phyloP scores from a whole-genome alignment of 2,329 filamentous ascomycete genomes.

The Epichloe uncinata region DNA sequence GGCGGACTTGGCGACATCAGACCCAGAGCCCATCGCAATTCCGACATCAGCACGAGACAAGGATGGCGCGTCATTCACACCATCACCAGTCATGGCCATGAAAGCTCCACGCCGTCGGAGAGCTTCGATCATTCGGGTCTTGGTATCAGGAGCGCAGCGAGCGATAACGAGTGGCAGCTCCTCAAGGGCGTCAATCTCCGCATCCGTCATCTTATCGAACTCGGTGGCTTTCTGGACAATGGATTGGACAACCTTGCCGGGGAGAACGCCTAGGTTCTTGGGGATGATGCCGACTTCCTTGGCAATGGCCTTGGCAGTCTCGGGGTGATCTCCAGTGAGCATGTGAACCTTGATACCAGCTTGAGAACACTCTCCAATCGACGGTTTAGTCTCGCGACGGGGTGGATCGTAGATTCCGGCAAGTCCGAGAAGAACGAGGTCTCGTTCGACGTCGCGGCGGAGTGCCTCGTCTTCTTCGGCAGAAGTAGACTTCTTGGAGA shows the following conservation, averaged over 20 bases:
- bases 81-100: slow-evolving; percentile 81
- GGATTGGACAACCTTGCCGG: slow-evolving; percentile 48
- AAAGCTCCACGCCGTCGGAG: slow-evolving; percentile 63
- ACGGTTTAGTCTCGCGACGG: slow-evolving; percentile 62
- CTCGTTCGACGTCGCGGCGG: slow-evolving; percentile 51
- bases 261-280: slow-evolving; percentile 43
- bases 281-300: slow-evolving; percentile 67
- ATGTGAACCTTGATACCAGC: slow-evolving; percentile 73
- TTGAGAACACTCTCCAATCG: slow-evolving; percentile 55
- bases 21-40: slow-evolving; percentile 83
- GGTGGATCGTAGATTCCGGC: slow-evolving; percentile 80
- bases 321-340: slow-evolving; percentile 69
- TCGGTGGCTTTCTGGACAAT: slow-evolving; percentile 65
- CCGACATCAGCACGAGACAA: slow-evolving; percentile 72
- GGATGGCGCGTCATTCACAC: slow-evolving; percentile 76
- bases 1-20: slow-evolving; percentile 74
- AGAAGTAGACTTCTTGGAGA: slow-evolving; percentile 20
- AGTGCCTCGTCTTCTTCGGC: slow-evolving; percentile 28
- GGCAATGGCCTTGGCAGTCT: slow-evolving; percentile 67
- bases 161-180: slow-evolving; percentile 72
- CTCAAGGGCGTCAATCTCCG: slow-evolving; percentile 61
- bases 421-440: slow-evolving; percentile 65
- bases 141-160: slow-evolving; percentile 72
- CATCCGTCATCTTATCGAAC: slow-evolving; percentile 65
- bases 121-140: slow-evolving; percentile 83